Conservation (phyloP, 345 rosid species). For the Noccaea bulbosa region DNA sequence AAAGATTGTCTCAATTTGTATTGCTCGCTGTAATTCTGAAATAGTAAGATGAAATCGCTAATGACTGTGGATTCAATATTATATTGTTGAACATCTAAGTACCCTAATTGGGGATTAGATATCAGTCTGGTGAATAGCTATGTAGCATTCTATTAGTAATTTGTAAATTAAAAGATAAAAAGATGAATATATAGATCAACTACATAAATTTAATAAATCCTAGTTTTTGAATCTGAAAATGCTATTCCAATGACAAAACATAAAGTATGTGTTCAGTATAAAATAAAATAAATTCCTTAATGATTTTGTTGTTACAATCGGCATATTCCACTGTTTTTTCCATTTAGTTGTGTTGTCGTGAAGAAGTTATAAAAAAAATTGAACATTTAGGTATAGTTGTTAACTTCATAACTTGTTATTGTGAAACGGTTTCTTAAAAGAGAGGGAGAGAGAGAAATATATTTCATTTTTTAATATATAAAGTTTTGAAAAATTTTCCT, state of each 20-base stretch:
- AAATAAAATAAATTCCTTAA: not conserved
- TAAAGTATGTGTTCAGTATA: not conserved
- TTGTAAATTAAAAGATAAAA: not conserved
- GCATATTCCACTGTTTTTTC: no score
- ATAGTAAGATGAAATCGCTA: constrained; percentile 12
- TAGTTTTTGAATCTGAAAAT: not conserved
- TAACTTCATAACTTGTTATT: not conserved
- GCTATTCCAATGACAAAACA: not conserved
- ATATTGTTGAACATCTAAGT: not conserved
- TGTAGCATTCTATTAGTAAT: not conserved
- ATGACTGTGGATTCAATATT: not conserved
- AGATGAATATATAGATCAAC: not conserved
- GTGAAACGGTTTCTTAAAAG: not conserved
- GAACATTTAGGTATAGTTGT: not conserved
- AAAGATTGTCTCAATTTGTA: not conserved
- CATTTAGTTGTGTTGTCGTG: no score
- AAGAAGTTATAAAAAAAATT: no score
- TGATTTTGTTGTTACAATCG: constrained; percentile 7
- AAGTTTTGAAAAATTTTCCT: not conserved
- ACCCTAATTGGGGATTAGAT: not conserved
- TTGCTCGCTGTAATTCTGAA: constrained; percentile 1
- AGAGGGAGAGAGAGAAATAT: not conserved
- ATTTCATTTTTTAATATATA: not conserved
- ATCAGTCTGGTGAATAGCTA: not conserved
- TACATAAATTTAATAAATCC: not conserved